These are phyloP conservation scores for Plectosphaerella plurivora DNA, from an alignment of 2,329 filamentous ascomycete species.

Conservation along the genomic window DNA sequence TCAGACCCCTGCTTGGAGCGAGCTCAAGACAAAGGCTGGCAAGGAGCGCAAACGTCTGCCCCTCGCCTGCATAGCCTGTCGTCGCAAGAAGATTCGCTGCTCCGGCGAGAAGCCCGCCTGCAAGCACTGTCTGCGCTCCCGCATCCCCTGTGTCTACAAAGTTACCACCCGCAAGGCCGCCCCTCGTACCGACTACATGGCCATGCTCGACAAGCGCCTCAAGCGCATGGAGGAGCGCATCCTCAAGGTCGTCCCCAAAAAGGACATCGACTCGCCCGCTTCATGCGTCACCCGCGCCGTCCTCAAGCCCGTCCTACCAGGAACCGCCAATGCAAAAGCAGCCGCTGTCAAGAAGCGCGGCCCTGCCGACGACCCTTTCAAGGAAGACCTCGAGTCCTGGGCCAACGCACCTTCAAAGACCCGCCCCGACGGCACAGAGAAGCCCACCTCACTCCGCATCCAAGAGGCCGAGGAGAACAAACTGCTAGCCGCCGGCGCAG, in stretches of 20 bases:
- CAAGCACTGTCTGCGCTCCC: constrained; percentile 89
- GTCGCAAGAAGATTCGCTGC: constrained; percentile 95
- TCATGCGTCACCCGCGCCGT: constrained; percentile 70
- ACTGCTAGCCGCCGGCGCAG: constrained; percentile 74
- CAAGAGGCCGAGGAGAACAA: constrained; percentile 71
- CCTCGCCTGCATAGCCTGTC: constrained; percentile 90
- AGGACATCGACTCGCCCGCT: constrained; percentile 64
- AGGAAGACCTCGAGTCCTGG: constrained; percentile 77
- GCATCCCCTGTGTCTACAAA: constrained; percentile 96
- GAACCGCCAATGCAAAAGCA: constrained; percentile 35
- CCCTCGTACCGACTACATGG: constrained; percentile 96
- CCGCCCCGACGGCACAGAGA: constrained; percentile 40
- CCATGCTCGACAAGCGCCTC: constrained; percentile 92
- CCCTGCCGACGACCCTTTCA: constrained; percentile 82
- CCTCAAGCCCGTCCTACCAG: constrained; percentile 72
- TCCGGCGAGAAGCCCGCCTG: constrained; percentile 97
- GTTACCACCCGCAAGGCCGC: constrained; percentile 92
- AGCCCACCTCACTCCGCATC: constrained; percentile 48
- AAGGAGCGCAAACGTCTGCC: constrained; percentile 93
- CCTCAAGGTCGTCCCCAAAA: constrained; percentile 89
- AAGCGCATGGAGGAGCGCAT: constrained; percentile 98
- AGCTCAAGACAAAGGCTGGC: constrained; percentile 85
- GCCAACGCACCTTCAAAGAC: constrained; percentile 54
- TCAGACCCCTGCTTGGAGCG: constrained; percentile 67
- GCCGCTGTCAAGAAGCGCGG: constrained; percentile 65